These are phyloP conservation scores for Fusarium austroafricanum DNA, from an alignment of 2,329 filamentous ascomycete genomes.

Conservation along the genomic window DNA sequence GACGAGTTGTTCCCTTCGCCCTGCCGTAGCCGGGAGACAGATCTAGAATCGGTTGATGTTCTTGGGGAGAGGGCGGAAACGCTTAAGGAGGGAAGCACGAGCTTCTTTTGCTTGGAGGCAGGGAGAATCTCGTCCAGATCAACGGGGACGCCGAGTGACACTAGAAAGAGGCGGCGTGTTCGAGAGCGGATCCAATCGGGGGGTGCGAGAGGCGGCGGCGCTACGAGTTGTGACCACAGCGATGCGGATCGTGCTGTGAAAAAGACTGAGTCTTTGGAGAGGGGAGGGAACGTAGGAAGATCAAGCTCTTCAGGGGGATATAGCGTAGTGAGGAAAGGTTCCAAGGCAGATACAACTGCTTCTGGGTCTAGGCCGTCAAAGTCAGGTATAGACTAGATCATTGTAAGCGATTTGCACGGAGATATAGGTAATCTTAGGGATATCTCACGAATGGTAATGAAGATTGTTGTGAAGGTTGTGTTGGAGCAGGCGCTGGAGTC, in stretches of 20 bases:
- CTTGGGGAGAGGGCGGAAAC: constrained; percentile 68
- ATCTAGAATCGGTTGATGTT: constrained; percentile 66
- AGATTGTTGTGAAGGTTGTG: constrained; percentile 50
- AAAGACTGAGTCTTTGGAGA: constrained; percentile 74
- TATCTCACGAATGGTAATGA: constrained; percentile 60
- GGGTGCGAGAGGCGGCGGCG: constrained; percentile 91
- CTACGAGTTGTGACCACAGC: constrained; percentile 95
- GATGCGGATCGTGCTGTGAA: constrained; percentile 88
- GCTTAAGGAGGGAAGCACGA: constrained; percentile 90
- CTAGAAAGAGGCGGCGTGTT: constrained; percentile 92
- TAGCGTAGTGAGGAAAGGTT: constrained; percentile 74
- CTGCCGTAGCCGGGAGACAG: constrained; percentile 59
- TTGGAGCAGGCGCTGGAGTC: constrained; percentile 46
- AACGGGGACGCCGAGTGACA: constrained; percentile 94
- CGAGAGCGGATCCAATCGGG: constrained; percentile 98
- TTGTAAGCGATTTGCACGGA: constrained; percentile 38
- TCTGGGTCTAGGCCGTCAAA: constrained; percentile 71
- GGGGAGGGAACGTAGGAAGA: constrained; percentile 61
- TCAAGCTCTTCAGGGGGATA: constrained; percentile 70
- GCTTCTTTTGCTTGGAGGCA: constrained; percentile 97
- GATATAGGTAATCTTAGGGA: background rate
- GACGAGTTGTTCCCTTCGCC: constrained; percentile 65
- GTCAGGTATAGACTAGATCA: constrained; percentile 71
- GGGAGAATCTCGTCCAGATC: constrained; percentile 98
- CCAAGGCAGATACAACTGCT: constrained; percentile 69